Percentiles rank a stretch among this genome's conserved stretches.
phyloP scores from a whole-genome alignment of 441 rosid genomes.

The Syzygium malaccense region DNA sequence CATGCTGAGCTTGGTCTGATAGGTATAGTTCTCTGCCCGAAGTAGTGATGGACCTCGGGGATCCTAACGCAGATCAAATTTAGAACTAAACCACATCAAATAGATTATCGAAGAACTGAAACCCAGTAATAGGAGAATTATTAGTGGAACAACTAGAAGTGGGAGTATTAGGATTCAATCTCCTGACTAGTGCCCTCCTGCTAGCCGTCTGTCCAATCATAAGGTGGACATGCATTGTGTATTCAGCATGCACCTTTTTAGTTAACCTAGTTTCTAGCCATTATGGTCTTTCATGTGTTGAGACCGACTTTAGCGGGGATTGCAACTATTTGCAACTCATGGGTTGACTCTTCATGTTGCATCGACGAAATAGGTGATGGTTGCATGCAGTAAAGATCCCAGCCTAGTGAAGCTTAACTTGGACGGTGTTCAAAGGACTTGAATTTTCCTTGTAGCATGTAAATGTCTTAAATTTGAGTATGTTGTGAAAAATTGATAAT shows the following conservation, averaged over 20 bases:
- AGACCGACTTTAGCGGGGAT: background rate
- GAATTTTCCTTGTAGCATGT: background rate
- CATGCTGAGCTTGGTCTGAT: too few species aligned
- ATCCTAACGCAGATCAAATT: background rate
- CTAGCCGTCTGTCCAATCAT: background rate
- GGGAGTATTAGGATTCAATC: background rate
- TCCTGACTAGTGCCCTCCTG: background rate
- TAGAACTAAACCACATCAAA: background rate
- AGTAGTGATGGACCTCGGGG: background rate
- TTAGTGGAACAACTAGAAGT: background rate
- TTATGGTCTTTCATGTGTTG: background rate
- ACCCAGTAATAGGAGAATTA: background rate
- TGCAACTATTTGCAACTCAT: background rate
- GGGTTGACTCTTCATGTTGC: background rate
- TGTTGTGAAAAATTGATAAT: background rate
- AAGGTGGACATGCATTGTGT: background rate
- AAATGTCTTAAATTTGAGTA: background rate
- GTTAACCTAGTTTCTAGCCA: background rate
- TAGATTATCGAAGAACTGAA: background rate
- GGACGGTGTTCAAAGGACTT: constrained; percentile 30
- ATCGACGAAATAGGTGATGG: constrained; percentile 9
- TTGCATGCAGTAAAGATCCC: constrained; percentile 21
- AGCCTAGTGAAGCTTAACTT: constrained; percentile 26
- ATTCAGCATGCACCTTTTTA: background rate
- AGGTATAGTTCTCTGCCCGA: background rate